Conservation (phyloP, 2,329 filamentous ascomycete genomes). For the Trichoderma cornu-damae region DNA sequence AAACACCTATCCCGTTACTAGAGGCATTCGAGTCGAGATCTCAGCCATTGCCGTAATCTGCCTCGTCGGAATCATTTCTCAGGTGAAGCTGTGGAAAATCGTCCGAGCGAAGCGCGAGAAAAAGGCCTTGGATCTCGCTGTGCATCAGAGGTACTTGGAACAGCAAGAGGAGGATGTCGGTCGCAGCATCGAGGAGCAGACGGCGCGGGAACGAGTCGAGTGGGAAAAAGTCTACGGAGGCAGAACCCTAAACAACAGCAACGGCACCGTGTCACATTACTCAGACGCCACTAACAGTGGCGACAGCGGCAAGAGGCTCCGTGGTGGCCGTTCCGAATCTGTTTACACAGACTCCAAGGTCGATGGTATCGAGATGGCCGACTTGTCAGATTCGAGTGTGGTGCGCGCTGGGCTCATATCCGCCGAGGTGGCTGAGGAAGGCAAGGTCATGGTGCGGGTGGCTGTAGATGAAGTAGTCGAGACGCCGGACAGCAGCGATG, state of each 20-base stretch:
- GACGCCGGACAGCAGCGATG: conserved; percentile 10
- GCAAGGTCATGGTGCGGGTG: conserved; percentile 50
- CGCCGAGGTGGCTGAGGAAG: conserved; percentile 37
- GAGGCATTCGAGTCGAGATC: conserved; percentile 79
- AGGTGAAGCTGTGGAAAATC: conserved; percentile 80
- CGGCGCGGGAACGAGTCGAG: conserved; percentile 54
- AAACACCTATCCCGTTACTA: conserved; percentile 76
- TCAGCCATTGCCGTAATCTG: conserved; percentile 71
- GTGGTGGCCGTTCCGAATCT: conserved; percentile 33
- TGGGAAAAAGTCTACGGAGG: conserved; percentile 79
- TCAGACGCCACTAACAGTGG: conserved; percentile 49
- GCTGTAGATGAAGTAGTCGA: conserved; percentile 43
- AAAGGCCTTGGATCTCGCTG: conserved; percentile 46
- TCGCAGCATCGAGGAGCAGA: conserved; percentile 58
- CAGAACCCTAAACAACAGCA: conserved; percentile 38
- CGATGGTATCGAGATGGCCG: conserved; percentile 52
- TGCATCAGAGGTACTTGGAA: conserved; percentile 50
- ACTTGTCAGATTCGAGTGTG: conserved; percentile 38
- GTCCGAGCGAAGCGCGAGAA: conserved; percentile 58
- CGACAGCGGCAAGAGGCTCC: conserved; percentile 40
- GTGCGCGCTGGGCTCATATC: conserved; percentile 37
- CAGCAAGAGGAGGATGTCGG: conserved; percentile 67
- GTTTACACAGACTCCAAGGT: conserved; percentile 34
- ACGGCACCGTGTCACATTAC: conserved; percentile 38
- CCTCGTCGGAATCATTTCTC: conserved; percentile 72